Evolutionary conservation across 176 grass and related monocot genomes (phyloP), one percentile per base, ranked within the genome.

Genomic region (Alopecurus myosuroides): DNA sequence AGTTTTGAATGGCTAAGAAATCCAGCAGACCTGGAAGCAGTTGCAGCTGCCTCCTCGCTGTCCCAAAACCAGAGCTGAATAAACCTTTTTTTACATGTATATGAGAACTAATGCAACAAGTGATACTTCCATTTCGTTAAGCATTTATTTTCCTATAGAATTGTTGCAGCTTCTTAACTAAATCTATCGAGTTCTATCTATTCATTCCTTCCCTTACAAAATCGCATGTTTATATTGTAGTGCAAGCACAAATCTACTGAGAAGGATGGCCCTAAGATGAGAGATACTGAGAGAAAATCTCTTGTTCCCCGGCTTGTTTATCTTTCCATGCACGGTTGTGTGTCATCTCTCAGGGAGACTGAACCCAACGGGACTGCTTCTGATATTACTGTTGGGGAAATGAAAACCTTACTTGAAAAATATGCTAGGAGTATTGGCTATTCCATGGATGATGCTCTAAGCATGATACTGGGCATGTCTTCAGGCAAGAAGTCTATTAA

Each of bases 401-500:
- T 91, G 77, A 94, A 90, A 87, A 82, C 56, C 12, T 87, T 99
- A 87, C 90, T 99, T 45, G 86, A 94, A 76, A 97, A 85, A 88
- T 99, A 97, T 70, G 86, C 94, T 50, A 92, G 94, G 79, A 99
- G 69, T 76, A 94, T 94, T 86, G 94, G 97, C 65, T 89, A 92
- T 85, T 89, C 97, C 45, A 84, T 99, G 58, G 94, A 94, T 82
- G 94, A 92, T 92, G 97, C 94, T 81, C 84, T 99, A 51, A 83
- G 78, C 60, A 50, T 87, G 63, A 85, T 96, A 78, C 64, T 97
- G 79, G 88, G 86, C 68, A 86, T 97, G 74, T 89, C 81, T 15
- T 89, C 85, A 6, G 94, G 93, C 70, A 92, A 91, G 76, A 96
- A 92, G 66, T 84, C 90, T 72, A 74, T 94, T 5, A 94, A 97